phyloP scores from a whole-genome alignment of 306 rosid species.

The Dicorynia guianensis region DNA sequence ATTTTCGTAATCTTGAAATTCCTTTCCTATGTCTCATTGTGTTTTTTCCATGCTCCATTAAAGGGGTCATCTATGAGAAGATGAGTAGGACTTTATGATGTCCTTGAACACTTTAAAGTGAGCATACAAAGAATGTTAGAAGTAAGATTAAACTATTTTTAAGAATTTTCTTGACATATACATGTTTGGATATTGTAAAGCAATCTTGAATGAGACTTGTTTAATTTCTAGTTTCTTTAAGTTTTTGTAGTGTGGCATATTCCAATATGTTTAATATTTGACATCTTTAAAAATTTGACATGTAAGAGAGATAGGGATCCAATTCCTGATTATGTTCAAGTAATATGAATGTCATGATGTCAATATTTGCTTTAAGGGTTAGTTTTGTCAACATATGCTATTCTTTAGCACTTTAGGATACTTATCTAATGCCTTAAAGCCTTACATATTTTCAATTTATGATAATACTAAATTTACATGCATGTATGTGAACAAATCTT shows the following conservation, averaged over 20 bases:
- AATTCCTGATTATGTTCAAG: not conserved
- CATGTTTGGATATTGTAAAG: not conserved
- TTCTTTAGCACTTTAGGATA: too few relatives aligned
- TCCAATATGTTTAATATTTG: too few relatives aligned
- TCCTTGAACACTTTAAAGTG: not conserved
- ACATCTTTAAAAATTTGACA: not conserved
- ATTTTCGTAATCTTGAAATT: too few relatives aligned
- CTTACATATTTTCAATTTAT: too few relatives aligned
- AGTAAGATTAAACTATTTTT: not conserved
- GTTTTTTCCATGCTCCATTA: not conserved
- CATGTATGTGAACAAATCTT: too few relatives aligned
- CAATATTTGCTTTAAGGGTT: too few relatives aligned
- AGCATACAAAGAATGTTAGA: conserved; percentile 6
- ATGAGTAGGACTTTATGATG: conserved; percentile 7
- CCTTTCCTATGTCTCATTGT: not conserved
- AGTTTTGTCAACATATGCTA: too few relatives aligned
- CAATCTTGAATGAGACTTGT: not conserved
- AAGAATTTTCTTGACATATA: not conserved
- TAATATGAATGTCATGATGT: too few relatives aligned
- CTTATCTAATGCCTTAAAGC: too few relatives aligned
- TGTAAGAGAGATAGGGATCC: not conserved
- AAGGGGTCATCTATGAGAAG: not conserved
- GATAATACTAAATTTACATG: too few relatives aligned
- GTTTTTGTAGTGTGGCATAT: too few relatives aligned
- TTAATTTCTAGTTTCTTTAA: too few relatives aligned